Evolutionary conservation across 108 stramenopile genomes (phyloP), one percentile per base, ranked within the genome.

Genomic region (Fistulifera pelliculosa): DNA sequence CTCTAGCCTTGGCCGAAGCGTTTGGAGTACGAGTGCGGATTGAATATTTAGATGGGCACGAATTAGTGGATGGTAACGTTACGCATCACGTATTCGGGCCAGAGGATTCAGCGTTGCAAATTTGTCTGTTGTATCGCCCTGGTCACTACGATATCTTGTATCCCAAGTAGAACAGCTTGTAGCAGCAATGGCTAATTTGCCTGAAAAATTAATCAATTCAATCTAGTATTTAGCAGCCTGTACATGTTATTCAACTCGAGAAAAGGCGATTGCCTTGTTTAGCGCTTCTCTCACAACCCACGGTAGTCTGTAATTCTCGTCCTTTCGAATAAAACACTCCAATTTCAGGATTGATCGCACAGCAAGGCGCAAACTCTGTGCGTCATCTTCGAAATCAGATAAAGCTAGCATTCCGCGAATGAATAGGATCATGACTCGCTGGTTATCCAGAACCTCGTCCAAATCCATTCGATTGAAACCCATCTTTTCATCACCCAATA

Each of bases 81-180:
- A 54, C 56, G 0, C 52, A 58, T 52, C 79, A 86, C 54, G 54
- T 56, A 7, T 78, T 87, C 61, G 79, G 81, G 27, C 60, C 69
- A 12, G 72, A 55, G 10, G 42, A 49, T 10, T 41, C 60, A 6
- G 45, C 41, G 24, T 26, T 66, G 10, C 21, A 19, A 14, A 47
- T 86, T n/a, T 58, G 77, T 10, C 58, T 91, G 41, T 54, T 87
- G 27, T 91, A 91, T 63, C 78, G 89, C 43, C 89, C 89, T 1
- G 89, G 89, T 1, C 89, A 91, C 55, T 91, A 85, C 73, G 89
- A 91, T 61, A 85, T 91, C 27, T 66, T 91, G 44, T 91, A 91
- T 61, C 39, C 51, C 1, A 53, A 44, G 31, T 6, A 35, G 8
- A 6, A 3, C 31, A 6, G 6, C 3, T 3, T 35, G 31, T 35